Evolutionary conservation across 164 flowering plant species (phyloP), one percentile per base, ranked within the genome.

Genomic region (Kalanchoe fedtschenkoi): DNA sequence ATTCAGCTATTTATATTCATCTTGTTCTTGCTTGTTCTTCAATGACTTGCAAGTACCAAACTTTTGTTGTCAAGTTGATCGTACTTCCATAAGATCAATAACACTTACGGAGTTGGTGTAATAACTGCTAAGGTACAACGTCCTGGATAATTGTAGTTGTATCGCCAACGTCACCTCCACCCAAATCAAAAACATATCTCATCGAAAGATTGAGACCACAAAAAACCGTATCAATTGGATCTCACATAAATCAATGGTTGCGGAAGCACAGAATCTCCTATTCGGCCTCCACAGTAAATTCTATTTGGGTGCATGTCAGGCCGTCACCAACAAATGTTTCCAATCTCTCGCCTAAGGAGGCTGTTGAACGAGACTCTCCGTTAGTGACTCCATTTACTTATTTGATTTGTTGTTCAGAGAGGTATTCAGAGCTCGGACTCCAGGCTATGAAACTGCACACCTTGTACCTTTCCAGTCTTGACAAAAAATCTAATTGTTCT

Each of bases 401-500:
- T 62, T 14, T 21, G 11, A 34, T 34, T 17, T 35, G 14, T 42
- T 8, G 19, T 13, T 24, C 11, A 6, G 86, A 87, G 67, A 64
- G 75, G 6, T 80, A 91, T 0, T 89, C 96, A 1, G 74, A 93
- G 0, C 87, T 96, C 53, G 78, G 96, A 38, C 91, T 89, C 39
- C 98, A 92, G 65, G 98, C 96, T 8, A 90, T 92, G 55, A 92
- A 92, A 64, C 70, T 89, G 76, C 93, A 89, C 22, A 96, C 98
- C n/a, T 58, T 79, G 47, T 89, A 92, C 70, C 85, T 89, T 46
- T 80, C 83, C 17, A 67, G 73, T 61, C 84, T 91, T 11, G 78
- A 70, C 6, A 76, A 76, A 66, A 92, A 89, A 96, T 96, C 44
- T 1, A 41, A 51, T 53, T 53, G 13, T 26, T 16, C n/a, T 42